These are phyloP conservation scores for Coniferiporia weirii DNA, from an alignment of 1,284 basidiomycete species.

Conservation along the genomic window DNA sequence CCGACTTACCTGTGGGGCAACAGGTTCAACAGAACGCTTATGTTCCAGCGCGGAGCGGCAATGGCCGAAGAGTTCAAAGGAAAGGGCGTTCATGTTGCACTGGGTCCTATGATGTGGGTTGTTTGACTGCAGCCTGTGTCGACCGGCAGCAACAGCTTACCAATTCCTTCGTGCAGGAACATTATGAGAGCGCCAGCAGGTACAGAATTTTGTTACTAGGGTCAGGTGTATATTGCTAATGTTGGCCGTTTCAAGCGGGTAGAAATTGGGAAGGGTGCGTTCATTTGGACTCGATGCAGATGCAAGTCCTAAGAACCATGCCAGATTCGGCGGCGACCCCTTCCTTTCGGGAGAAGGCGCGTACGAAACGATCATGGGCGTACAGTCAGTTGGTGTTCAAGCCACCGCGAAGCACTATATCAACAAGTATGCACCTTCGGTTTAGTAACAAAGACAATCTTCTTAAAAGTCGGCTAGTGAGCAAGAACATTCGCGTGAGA, in stretches of 20 bases:
- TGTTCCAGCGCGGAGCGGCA: constrained; percentile 38
- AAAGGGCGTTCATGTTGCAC: constrained; percentile 47
- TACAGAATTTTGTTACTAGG: neutral
- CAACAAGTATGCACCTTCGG: constrained; percentile 40
- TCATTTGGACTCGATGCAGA: neutral
- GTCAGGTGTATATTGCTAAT: neutral
- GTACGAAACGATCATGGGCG: constrained; percentile 53
- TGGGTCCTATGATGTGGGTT: constrained; percentile 30
- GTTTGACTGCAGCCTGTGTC: neutral
- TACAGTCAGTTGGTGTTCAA: constrained; percentile 62
- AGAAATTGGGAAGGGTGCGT: constrained; percentile 19
- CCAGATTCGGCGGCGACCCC: constrained; percentile 38
- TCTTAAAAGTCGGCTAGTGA: constrained; percentile 26
- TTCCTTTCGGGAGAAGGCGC: constrained; percentile 63
- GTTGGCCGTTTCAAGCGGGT: neutral
- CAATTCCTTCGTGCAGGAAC: constrained; percentile 7
- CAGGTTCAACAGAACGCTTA: constrained; percentile 56
- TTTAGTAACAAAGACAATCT: neutral
- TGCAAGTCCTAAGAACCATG: neutral
- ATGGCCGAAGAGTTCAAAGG: constrained; percentile 44
- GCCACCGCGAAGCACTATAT: constrained; percentile 63
- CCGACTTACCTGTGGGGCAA: neutral
- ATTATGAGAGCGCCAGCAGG: constrained; percentile 18
- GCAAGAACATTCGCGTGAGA: constrained; percentile 35
- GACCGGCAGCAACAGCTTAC: neutral